phyloP scores from a whole-genome alignment of 1,284 basidiomycete species.

The Tylopilus orsonianus region DNA sequence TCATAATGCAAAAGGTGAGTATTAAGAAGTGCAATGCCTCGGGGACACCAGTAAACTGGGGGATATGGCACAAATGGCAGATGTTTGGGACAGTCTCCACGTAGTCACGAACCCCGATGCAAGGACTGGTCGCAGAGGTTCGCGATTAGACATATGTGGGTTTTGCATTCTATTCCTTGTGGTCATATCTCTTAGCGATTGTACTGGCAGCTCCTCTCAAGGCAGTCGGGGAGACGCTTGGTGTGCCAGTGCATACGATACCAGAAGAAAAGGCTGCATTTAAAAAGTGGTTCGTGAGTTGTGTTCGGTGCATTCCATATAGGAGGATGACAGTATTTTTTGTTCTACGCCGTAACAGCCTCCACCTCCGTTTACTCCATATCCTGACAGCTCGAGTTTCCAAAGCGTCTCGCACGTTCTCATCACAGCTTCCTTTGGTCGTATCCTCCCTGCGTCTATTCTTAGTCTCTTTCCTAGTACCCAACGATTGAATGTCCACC shows the following conservation, averaged over 20 bases:
- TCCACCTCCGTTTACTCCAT: slow-evolving; percentile 30
- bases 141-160: slow-evolving; percentile 31
- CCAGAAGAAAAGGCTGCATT: slow-evolving; percentile 57
- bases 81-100: slow-evolving; percentile 31
- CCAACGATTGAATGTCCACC: slow-evolving; percentile 88
- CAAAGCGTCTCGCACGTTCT: slow-evolving; percentile 54
- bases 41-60: too few species aligned
- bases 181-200: slow-evolving; percentile 4
- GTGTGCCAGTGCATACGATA: slow-evolving; percentile 55
- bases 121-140: slow-evolving; percentile 37
- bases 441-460: slow-evolving; percentile 64
- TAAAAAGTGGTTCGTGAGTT: slow-evolving; percentile 51
- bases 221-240: slow-evolving; percentile 45
- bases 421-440: slow-evolving; percentile 91
- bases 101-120: slow-evolving; percentile 50
- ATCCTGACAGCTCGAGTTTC: slow-evolving; percentile 30
- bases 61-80: slow-evolving; percentile 14
- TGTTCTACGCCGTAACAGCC: slow-evolving; percentile 25
- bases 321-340: slow-evolving; percentile 31
- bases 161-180: background rate
- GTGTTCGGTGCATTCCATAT: background rate
- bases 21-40: background rate
- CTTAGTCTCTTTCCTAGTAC: slow-evolving; percentile 54
- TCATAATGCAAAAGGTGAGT: slow-evolving; percentile 40
- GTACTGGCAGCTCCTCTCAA: slow-evolving; percentile 41